Evolutionary conservation across 441 rosid species (phyloP).

Genomic region (Croton setiger): DNA sequence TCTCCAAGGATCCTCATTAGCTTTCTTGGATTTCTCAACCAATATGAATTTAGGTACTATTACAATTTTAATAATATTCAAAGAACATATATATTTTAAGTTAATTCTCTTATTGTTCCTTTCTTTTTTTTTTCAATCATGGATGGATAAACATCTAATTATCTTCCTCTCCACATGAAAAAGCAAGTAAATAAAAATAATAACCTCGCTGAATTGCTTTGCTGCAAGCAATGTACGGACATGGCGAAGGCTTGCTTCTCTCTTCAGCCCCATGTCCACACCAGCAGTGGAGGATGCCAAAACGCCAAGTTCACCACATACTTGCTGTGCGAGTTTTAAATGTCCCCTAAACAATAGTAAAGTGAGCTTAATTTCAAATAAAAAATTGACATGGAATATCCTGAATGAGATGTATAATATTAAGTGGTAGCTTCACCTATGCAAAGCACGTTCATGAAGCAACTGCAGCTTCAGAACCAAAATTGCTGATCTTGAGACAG

Average conservation of each 20-base stretch:
- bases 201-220: slow-evolving; percentile 87
- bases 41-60: no score
- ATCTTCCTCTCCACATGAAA: no score
- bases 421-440: slow-evolving; percentile 47
- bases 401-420: slow-evolving; percentile 10
- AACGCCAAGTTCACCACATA: slow-evolving; percentile 84
- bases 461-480: slow-evolving; percentile 81
- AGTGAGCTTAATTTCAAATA: slow-evolving; percentile 20
- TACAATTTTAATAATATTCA: no score
- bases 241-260: slow-evolving; percentile 87
- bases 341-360: slow-evolving; percentile 54
- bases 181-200: slow-evolving; percentile 3
- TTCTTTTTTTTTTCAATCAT: no score
- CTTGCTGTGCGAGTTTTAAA: slow-evolving; percentile 78
- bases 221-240: slow-evolving; percentile 96
- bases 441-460: slow-evolving; percentile 87
- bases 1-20: no score
- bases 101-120: no score
- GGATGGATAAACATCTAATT: no score
- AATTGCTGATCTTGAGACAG: slow-evolving; percentile 73
- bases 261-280: slow-evolving; percentile 89
- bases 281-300: slow-evolving; percentile 72
- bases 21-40: no score
- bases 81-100: no score
- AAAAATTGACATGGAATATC: neutral